These are phyloP conservation scores for Hortiboletus flavorubellus DNA, from an alignment of 768 basidiomycete genomes.

Conservation along the genomic window DNA sequence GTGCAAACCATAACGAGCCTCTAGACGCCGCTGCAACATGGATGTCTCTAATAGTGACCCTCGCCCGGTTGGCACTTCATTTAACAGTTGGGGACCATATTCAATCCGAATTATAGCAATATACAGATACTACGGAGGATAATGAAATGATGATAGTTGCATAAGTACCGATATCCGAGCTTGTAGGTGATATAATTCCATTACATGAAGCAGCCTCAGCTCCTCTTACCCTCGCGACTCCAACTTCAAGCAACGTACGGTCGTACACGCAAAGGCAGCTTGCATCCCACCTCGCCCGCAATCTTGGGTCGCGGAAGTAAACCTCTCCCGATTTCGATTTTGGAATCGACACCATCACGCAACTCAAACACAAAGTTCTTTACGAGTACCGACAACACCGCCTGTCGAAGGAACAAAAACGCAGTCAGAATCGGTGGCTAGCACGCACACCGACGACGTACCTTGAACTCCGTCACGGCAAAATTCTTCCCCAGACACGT, in stretches of 20 bases:
- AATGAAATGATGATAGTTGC: too few species aligned
- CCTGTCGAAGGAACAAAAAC: slow-evolving; percentile 14
- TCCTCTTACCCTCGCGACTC: neutral
- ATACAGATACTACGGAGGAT: too few species aligned
- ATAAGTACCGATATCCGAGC: too few species aligned
- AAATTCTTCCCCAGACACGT: slow-evolving; percentile 48
- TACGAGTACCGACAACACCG: slow-evolving; percentile 40
- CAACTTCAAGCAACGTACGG: neutral
- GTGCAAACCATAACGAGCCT: too few species aligned
- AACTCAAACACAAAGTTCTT: slow-evolving; percentile 35
- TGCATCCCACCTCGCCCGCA: slow-evolving; percentile 21
- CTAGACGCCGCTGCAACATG: too few species aligned
- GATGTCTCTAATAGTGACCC: too few species aligned
- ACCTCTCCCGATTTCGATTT: slow-evolving; percentile 10
- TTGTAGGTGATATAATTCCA: too few species aligned
- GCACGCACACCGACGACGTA: neutral
- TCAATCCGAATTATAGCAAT: too few species aligned
- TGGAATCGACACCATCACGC: slow-evolving; percentile 35
- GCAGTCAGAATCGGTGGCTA: neutral
- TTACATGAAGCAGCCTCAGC: too few species aligned
- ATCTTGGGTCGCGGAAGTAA: slow-evolving; percentile 10
- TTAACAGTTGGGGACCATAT: too few species aligned
- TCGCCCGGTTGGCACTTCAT: too few species aligned
- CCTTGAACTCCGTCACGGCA: slow-evolving; percentile 37
- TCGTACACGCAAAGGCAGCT: slow-evolving; percentile 25